A percentile compares a stretch with the other conserved stretches of the same genome.
These are phyloP conservation scores for Salvia miltiorrhiza DNA, from an alignment of 257 asterid species.

Conservation along the genomic window DNA sequence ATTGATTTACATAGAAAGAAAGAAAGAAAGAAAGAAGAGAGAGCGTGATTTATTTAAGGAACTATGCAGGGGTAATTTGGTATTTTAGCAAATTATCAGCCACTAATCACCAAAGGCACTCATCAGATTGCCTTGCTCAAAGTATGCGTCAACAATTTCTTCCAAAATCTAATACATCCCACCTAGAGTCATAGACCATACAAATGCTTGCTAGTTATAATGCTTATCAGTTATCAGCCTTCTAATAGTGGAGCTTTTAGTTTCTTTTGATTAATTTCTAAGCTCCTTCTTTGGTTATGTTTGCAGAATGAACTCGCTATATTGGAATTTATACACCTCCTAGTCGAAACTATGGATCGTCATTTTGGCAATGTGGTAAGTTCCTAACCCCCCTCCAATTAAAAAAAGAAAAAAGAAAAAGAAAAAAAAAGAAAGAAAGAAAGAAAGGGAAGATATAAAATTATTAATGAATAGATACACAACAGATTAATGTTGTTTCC, in stretches of 20 bases:
- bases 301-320: constrained; percentile 95
- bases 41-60: not conserved
- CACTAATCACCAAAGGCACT: not conserved
- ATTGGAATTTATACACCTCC: constrained; percentile 86
- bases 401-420: too few relatives aligned
- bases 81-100: not conserved
- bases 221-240: not conserved
- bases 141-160: not conserved
- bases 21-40: not conserved
- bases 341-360: constrained; percentile 99
- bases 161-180: not conserved
- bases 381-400: constrained; percentile 4
- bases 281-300: not conserved
- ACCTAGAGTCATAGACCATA: not conserved
- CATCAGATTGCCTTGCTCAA: not conserved
- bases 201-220: too few relatives aligned
- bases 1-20: not conserved
- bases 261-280: not conserved
- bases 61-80: not conserved
- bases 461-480: too few relatives aligned
- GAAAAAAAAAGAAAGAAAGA: too few relatives aligned
- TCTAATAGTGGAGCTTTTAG: not conserved
- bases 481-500: not conserved
- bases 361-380: constrained; percentile 98
- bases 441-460: too few relatives aligned